Conservation (phyloP, 2,329 filamentous ascomycete species). For the Penicillium sp. region DNA sequence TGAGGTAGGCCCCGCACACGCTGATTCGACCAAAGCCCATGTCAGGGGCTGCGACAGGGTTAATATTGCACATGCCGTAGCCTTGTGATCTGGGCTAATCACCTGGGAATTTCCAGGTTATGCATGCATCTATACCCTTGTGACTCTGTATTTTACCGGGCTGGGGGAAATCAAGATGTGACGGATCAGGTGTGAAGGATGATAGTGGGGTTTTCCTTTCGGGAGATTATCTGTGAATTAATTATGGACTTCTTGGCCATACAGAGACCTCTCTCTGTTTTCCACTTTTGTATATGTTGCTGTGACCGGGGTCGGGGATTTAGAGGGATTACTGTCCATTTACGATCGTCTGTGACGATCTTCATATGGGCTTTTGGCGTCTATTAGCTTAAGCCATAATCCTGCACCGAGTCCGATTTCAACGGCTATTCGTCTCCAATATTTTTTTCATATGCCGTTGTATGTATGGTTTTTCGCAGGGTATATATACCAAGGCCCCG, state of each 20-base stretch:
- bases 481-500: not conserved
- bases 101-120: not conserved
- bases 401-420: not conserved
- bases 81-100: not conserved
- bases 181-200: not conserved
- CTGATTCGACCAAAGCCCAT: not conserved
- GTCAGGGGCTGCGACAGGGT: not conserved
- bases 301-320: constrained; percentile 8
- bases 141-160: not conserved
- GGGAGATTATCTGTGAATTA: not conserved
- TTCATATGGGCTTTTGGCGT: not conserved
- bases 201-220: not conserved
- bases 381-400: not conserved
- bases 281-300: not conserved
- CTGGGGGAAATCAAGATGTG: not conserved
- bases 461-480: not conserved
- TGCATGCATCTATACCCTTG: not conserved
- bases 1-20: not conserved
- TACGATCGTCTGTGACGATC: not conserved
- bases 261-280: too few relatives aligned
- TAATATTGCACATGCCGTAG: not conserved
- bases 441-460: not conserved
- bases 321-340: not conserved
- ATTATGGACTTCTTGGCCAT: not conserved
- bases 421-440: not conserved